Evolutionary conservation across 2,329 filamentous ascomycete genomes (phyloP).

Genomic region (Fusarium penzigii): DNA sequence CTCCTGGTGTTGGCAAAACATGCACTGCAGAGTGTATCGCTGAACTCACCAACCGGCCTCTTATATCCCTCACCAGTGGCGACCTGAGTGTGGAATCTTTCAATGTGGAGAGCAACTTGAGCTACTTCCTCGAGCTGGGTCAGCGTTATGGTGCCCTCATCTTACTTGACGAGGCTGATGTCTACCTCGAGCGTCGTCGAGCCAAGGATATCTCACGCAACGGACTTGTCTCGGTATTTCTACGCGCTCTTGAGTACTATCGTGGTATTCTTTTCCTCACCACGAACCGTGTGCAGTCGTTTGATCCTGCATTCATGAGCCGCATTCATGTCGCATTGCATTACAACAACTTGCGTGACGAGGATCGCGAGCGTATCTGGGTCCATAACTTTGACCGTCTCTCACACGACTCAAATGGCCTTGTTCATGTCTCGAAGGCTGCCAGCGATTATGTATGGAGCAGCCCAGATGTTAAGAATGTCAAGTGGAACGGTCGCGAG

Average conservation of each 20-base stretch:
- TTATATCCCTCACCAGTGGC: conserved; percentile 52
- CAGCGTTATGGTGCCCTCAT: conserved; percentile 53
- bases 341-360: conserved; percentile 43
- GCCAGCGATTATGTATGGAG: conserved; percentile 43
- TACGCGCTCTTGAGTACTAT: conserved; percentile 55
- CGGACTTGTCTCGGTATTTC: conserved; percentile 49
- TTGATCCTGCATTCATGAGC: conserved; percentile 50
- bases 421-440: conserved; percentile 39
- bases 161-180: conserved; percentile 61
- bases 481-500: conserved; percentile 46
- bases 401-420: conserved; percentile 40
- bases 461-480: conserved; percentile 36
- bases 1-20: conserved; percentile 59
- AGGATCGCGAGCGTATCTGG: conserved; percentile 48
- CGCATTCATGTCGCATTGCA: conserved; percentile 52
- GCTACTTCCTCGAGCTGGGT: conserved; percentile 50
- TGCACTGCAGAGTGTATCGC: conserved; percentile 57
- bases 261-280: conserved; percentile 52
- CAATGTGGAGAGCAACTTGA: conserved; percentile 44
- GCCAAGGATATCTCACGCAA: conserved; percentile 47
- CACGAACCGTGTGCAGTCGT: conserved; percentile 49
- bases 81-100: conserved; percentile 44
- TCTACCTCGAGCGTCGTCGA: conserved; percentile 57
- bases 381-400: conserved; percentile 47
- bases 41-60: conserved; percentile 50